Percentiles rank a stretch among this genome's conserved stretches.
phyloP scores from a whole-genome alignment of 495 filamentous ascomycete genomes.

The Aspergillus sparsus region DNA sequence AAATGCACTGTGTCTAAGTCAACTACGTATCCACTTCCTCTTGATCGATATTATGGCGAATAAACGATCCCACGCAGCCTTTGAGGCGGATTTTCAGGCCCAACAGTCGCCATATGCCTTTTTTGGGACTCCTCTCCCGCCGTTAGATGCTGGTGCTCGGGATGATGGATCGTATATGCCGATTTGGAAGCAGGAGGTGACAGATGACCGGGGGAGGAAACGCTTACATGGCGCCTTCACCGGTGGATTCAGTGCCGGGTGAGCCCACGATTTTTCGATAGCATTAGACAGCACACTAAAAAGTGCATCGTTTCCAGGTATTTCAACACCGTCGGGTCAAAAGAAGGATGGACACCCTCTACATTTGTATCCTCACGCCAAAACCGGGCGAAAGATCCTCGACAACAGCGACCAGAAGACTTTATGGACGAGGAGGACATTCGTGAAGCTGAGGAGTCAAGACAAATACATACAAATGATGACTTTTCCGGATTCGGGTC shows the following conservation, averaged over 20 bases:
- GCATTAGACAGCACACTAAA: slow-evolving; percentile 34
- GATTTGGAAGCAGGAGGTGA: slow-evolving; percentile 96
- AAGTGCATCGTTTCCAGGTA: slow-evolving; percentile 58
- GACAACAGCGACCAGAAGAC: slow-evolving; percentile 75
- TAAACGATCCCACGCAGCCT: slow-evolving; percentile 77
- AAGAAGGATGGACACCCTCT: slow-evolving; percentile 94
- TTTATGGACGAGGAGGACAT: slow-evolving; percentile 99
- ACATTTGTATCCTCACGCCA: slow-evolving; percentile 88
- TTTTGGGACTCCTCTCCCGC: slow-evolving; percentile 85
- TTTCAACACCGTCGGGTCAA: slow-evolving; percentile 96
- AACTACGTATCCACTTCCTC: not conserved
- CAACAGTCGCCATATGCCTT: slow-evolving; percentile 77
- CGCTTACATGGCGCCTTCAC: slow-evolving; percentile 95
- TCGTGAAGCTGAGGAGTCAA: slow-evolving; percentile 78
- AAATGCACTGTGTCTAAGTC: slow-evolving; percentile 3
- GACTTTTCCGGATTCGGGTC: slow-evolving; percentile 78
- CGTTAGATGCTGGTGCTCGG: slow-evolving; percentile 71
- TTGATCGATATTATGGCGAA: slow-evolving; percentile 52
- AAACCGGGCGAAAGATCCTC: slow-evolving; percentile 70
- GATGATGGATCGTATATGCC: slow-evolving; percentile 95
- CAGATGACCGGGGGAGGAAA: slow-evolving; percentile 88
- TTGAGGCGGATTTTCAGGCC: slow-evolving; percentile 73
- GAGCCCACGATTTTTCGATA: slow-evolving; percentile 39
- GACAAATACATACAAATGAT: slow-evolving; percentile 66
- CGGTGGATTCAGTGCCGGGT: slow-evolving; percentile 95